Conservation (phyloP, 108 stramenopile species). For the Licmophora abbreviata region DNA sequence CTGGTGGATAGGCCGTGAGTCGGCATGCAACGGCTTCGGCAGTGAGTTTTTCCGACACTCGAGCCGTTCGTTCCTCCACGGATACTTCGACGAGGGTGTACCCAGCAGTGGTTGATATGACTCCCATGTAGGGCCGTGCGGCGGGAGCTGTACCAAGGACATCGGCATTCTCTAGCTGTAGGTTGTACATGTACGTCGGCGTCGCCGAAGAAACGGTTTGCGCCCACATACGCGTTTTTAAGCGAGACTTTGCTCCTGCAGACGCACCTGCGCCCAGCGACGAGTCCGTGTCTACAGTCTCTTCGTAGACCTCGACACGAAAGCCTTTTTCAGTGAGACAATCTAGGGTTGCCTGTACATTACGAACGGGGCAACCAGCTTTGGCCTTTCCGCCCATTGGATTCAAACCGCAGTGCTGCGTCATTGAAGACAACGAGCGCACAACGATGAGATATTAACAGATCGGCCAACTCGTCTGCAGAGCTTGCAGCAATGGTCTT, state of each 20-base stretch:
- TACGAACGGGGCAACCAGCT: slow-evolving; percentile 88
- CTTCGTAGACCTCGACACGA: slow-evolving; percentile 90
- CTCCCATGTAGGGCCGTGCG: slow-evolving; percentile 71
- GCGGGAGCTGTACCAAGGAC: slow-evolving; percentile 17
- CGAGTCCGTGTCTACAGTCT: slow-evolving; percentile 33
- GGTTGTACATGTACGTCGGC: slow-evolving; percentile 87
- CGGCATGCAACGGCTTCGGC: slow-evolving; percentile 79
- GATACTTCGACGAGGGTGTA: slow-evolving; percentile 71
- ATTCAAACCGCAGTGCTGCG: slow-evolving; percentile 90
- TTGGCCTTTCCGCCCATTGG: slow-evolving; percentile 89
- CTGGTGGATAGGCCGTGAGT: slow-evolving; percentile 68
- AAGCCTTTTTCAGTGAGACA: slow-evolving; percentile 77
- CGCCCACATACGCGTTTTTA: slow-evolving; percentile 66
- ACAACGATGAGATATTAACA: too few relatives aligned
- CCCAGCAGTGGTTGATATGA: slow-evolving; percentile 54
- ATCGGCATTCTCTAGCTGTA: slow-evolving; percentile 41
- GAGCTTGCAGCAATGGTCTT: too few relatives aligned
- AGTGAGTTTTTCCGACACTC: slow-evolving; percentile 70
- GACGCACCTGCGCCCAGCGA: slow-evolving; percentile 3
- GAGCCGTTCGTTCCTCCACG: slow-evolving; percentile 59
- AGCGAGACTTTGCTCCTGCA: slow-evolving; percentile 11
- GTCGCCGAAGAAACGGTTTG: slow-evolving; percentile 88
- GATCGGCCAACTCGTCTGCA: too few relatives aligned
- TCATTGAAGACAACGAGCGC: too few relatives aligned
- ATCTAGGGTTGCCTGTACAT: slow-evolving; percentile 88